phyloP scores from a whole-genome alignment of 2,329 filamentous ascomycete species.

The Xylariaceae sp. region DNA sequence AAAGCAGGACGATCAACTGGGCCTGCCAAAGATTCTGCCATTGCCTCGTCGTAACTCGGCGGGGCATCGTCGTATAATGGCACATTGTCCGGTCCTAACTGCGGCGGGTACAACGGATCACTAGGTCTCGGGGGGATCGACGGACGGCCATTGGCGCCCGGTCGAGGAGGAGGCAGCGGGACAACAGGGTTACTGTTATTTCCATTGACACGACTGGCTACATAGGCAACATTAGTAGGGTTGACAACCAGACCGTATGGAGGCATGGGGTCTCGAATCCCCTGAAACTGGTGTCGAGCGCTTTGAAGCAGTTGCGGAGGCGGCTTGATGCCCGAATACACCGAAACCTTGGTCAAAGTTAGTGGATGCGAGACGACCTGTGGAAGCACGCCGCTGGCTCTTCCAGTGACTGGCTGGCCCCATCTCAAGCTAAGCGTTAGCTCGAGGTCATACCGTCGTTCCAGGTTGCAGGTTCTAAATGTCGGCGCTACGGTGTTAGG shows the following conservation, averaged over 20 bases:
- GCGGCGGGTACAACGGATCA: constrained; percentile 55
- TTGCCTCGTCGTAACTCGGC: constrained; percentile 89
- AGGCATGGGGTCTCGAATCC: constrained; percentile 18
- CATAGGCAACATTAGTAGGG: neutral
- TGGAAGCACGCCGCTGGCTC: constrained; percentile 34
- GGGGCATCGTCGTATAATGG: constrained; percentile 68
- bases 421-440: constrained; percentile 73
- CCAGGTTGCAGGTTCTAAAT: constrained; percentile 85
- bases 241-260: constrained; percentile 27
- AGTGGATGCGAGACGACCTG: constrained; percentile 76
- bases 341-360: constrained; percentile 64
- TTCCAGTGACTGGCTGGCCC: constrained; percentile 38
- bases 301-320: constrained; percentile 62
- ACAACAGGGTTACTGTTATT: constrained; percentile 17
- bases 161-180: constrained; percentile 39
- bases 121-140: constrained; percentile 24
- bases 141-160: constrained; percentile 21
- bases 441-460: constrained; percentile 76
- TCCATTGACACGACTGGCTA: neutral
- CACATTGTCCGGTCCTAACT: constrained; percentile 43
- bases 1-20: constrained; percentile 64
- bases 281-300: constrained; percentile 15
- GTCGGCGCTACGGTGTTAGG: constrained; percentile 83
- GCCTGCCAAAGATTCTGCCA: constrained; percentile 67
- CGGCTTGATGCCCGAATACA: constrained; percentile 84